These are phyloP conservation scores for Scheffersomyces insectosa DNA, from an alignment of 1,139 yeast species.

Conservation along the genomic window DNA sequence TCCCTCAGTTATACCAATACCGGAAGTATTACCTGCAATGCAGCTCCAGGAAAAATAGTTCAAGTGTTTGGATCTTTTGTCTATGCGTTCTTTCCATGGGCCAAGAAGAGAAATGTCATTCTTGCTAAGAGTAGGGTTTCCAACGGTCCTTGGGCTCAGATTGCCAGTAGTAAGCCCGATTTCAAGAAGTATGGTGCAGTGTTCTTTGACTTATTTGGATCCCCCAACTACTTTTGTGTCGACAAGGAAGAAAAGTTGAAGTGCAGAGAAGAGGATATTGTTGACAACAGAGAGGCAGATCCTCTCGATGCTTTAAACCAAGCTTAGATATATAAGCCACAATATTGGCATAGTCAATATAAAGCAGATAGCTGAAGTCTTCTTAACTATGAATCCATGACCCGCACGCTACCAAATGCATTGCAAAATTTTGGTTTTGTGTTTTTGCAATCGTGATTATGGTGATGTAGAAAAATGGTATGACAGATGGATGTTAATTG, in stretches of 20 bases:
- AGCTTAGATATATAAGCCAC: too few species aligned
- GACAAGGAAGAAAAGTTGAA: conserved; percentile 13
- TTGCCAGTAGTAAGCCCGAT: conserved; percentile 2
- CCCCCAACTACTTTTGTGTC: conserved; percentile 19
- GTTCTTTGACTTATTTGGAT: conserved; percentile 12
- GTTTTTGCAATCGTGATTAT: too few species aligned
- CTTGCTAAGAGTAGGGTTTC: conserved; percentile 1
- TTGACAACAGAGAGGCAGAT: not conserved
- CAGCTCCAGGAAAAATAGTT: conserved; percentile 15
- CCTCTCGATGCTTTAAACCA: not conserved
- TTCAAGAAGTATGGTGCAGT: conserved; percentile 14
- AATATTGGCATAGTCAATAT: too few species aligned
- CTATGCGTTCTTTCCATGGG: conserved; percentile 15
- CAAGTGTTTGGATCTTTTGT: conserved; percentile 18
- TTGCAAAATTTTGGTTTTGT: too few species aligned
- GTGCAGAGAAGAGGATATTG: conserved; percentile 11
- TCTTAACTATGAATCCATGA: too few species aligned
- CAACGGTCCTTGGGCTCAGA: not conserved
- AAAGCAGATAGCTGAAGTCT: too few species aligned
- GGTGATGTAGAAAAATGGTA: too few species aligned
- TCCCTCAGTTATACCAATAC: conserved; percentile 11
- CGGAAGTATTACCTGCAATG: conserved; percentile 18
- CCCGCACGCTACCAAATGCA: too few species aligned
- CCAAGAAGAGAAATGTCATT: conserved; percentile 12
- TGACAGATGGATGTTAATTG: too few species aligned